Percentiles rank a stretch among this genome's conserved stretches.
phyloP scores from a whole-genome alignment of 257 asterid genomes.

The Nicotiana paniculata region DNA sequence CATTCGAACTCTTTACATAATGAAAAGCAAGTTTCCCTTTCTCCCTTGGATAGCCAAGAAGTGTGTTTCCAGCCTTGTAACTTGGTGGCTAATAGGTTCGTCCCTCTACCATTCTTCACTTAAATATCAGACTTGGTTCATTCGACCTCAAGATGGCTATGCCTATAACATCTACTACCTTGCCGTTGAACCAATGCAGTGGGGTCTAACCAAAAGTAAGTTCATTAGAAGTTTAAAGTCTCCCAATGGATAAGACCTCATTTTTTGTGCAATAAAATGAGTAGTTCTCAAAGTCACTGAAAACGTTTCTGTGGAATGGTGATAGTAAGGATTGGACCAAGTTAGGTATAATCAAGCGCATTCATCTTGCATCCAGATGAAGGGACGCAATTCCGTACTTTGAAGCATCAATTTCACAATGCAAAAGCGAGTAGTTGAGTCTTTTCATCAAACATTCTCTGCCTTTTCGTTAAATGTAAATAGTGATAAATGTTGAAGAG shows the following conservation, averaged over 20 bases:
- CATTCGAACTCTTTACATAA: not conserved
- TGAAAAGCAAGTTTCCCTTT: not conserved
- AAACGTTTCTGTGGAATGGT: not conserved
- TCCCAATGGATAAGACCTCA: not conserved
- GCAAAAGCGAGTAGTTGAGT: not conserved
- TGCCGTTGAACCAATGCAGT: not conserved
- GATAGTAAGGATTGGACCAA: not conserved
- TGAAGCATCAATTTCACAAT: not conserved
- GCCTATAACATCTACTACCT: not conserved
- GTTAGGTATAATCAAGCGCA: not conserved
- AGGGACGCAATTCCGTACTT: not conserved
- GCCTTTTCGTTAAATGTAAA: not conserved
- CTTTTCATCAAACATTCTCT: not conserved
- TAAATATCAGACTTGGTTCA: not conserved
- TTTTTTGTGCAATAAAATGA: not conserved
- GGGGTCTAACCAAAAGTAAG: not conserved
- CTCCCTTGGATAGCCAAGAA: not conserved
- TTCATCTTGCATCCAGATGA: not conserved
- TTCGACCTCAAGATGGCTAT: not conserved
- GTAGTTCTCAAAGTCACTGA: not conserved
- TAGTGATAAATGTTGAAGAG: not conserved
- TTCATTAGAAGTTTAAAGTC: not conserved
- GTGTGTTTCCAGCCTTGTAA: not conserved
- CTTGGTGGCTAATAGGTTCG: not conserved
- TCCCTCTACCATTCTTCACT: not conserved